Conservation (phyloP, 345 rosid genomes). For the Aethionema arabicum region DNA sequence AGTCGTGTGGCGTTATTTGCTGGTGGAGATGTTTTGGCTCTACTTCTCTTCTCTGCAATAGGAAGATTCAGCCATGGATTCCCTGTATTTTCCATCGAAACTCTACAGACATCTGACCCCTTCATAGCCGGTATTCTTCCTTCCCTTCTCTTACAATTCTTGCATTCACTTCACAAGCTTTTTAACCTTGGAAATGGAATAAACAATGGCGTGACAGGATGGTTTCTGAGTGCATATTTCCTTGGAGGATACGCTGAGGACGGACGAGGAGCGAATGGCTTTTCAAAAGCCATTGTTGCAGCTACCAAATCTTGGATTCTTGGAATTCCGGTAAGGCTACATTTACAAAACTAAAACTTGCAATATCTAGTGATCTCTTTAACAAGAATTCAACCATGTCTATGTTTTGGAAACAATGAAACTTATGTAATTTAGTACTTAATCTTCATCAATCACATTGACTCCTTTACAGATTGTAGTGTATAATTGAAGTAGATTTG, state of each 20-base stretch:
- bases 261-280: conserved; percentile 81
- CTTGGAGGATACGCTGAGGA: conserved; percentile 85
- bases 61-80: conserved; percentile 93
- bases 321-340: conserved; percentile 72
- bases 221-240: conserved; percentile 93
- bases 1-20: conserved; percentile 81
- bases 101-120: conserved; percentile 93
- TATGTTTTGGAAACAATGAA: neutral
- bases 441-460: neutral
- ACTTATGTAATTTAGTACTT: too few species aligned
- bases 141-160: neutral
- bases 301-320: conserved; percentile 81
- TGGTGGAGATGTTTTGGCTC: conserved; percentile 86
- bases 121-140: conserved; percentile 66
- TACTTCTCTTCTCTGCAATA: conserved; percentile 75
- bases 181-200: conserved; percentile 9
- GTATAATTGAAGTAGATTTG: neutral
- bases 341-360: neutral
- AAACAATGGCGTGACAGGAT: conserved; percentile 46
- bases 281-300: conserved; percentile 62
- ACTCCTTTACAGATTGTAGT: neutral
- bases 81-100: conserved; percentile 57
- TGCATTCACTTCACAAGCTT: conserved; percentile 1
- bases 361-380: conserved; percentile 6
- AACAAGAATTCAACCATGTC: too few species aligned